Conservation (phyloP, 352 stramenopile genomes). For the Pythium dissotocum region DNA sequence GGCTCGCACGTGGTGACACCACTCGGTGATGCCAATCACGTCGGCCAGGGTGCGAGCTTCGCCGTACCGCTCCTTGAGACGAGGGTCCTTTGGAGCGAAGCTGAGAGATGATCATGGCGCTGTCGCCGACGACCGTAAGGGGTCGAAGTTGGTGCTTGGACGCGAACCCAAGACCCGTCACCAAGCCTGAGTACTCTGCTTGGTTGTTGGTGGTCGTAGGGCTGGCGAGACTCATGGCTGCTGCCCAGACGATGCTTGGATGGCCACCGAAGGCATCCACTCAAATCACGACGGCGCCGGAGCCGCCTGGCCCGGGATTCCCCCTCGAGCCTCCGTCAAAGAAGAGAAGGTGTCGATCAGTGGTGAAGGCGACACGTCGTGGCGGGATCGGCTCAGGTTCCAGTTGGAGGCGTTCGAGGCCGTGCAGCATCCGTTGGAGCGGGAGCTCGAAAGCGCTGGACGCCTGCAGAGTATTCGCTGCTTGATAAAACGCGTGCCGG, state of each 20-base stretch:
- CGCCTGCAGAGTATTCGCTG: too few relatives aligned
- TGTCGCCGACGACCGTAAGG: constrained; percentile 4
- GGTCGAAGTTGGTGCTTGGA: neutral
- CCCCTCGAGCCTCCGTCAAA: too few relatives aligned
- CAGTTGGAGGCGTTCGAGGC: too few relatives aligned
- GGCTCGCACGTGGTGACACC: neutral
- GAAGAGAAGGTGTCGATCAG: too few relatives aligned
- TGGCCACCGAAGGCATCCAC: neutral
- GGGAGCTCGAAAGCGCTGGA: too few relatives aligned
- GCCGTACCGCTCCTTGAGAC: neutral
- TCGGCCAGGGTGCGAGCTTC: neutral
- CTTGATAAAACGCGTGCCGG: too few relatives aligned
- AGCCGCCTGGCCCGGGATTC: too few relatives aligned
- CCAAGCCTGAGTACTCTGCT: neutral
- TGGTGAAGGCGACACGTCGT: too few relatives aligned
- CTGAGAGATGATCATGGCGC: neutral
- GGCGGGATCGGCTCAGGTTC: too few relatives aligned
- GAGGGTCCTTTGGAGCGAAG: neutral
- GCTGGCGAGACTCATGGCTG: neutral
- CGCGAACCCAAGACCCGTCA: neutral
- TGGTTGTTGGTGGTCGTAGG: constrained; percentile 3
- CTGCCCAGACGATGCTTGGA: neutral
- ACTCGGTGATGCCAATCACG: neutral
- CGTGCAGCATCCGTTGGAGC: too few relatives aligned
- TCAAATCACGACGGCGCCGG: neutral